Evolutionary conservation across 179 eudicot genomes (phyloP), one percentile per base, ranked within the genome.

Genomic region (Drosera spatulata): DNA sequence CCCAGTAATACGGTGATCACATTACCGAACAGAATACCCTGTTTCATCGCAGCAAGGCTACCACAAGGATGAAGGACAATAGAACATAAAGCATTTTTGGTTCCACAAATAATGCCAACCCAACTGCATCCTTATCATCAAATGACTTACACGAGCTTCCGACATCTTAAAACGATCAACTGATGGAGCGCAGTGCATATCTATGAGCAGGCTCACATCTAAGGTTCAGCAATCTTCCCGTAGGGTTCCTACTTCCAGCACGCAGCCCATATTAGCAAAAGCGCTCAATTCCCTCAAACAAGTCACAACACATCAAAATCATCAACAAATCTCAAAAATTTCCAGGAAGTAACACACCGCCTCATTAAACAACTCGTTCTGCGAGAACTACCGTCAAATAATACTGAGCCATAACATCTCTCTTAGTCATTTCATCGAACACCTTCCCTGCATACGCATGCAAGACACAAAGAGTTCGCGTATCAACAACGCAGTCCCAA

Each of bases 371-470:
- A 65, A 59, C 50, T 67, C 80, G 42, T 73, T 71, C 68, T 85
- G 85, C 77, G 59, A 85, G 85, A 69, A 83, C 75, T 22, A 89
- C 78, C 47, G 88, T 80, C 81, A 87, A 62, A 0, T 85, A 86
- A 68, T 87, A 87, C 97, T 96, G 88, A 37, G 96, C 82, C 63
- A 90, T 88, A 64, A 85, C 80, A 72, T 87, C 79, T 67, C 83
- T 71, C 55, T 81, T 85, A 0, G 78, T 0, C 33, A 22, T 22
- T 22, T 22, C 33, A 22, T 22, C 33, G 33, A 22, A 22, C 33
- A 22, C 33, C 72, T 75, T 83, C 75, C 84, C 79, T 1, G 93
- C 67, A 79, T 76, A 87, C 53, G 42, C 58, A 11, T 83, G 82
- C 60, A 82, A 87, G 2, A 93, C 89, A 72, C 87, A 90, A 79